Conservation (phyloP, 345 rosid species). For the Camelina sativa region DNA sequence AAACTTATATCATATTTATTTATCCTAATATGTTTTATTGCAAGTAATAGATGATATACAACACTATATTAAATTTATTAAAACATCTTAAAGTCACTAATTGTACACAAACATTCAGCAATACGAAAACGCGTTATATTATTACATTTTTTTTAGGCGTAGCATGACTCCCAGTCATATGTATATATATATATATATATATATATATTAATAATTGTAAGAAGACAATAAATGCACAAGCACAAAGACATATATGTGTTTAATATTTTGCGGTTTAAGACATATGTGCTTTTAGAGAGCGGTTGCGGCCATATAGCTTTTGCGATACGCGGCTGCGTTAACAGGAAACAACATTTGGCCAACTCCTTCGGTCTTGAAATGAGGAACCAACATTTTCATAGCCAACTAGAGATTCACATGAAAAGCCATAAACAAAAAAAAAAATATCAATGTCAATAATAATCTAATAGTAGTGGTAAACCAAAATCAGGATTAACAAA, state of each 20-base stretch:
- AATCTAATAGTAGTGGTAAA: not conserved
- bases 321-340: conserved; percentile 38
- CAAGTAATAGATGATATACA: too few relatives aligned
- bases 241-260: not conserved
- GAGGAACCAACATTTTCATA: conserved; percentile 49
- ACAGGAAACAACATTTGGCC: conserved; percentile 54
- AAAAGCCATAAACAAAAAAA: not conserved
- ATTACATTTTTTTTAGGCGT: not conserved
- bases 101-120: too few relatives aligned
- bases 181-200: not conserved
- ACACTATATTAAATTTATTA: too few relatives aligned
- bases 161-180: not conserved
- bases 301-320: conserved; percentile 36
- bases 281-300: conserved; percentile 13
- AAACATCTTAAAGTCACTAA: too few relatives aligned
- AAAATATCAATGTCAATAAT: not conserved
- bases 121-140: not conserved
- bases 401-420: conserved; percentile 38
- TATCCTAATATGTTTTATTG: too few relatives aligned
- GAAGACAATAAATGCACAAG: conserved; percentile 14
- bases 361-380: conserved; percentile 55
- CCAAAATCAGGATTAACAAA: not conserved
- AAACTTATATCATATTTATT: too few relatives aligned
- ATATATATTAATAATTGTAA: not conserved
- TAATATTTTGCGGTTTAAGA: not conserved